Conservation (phyloP, 495 filamentous ascomycete genomes). For the Lasiosphaeria miniovina region DNA sequence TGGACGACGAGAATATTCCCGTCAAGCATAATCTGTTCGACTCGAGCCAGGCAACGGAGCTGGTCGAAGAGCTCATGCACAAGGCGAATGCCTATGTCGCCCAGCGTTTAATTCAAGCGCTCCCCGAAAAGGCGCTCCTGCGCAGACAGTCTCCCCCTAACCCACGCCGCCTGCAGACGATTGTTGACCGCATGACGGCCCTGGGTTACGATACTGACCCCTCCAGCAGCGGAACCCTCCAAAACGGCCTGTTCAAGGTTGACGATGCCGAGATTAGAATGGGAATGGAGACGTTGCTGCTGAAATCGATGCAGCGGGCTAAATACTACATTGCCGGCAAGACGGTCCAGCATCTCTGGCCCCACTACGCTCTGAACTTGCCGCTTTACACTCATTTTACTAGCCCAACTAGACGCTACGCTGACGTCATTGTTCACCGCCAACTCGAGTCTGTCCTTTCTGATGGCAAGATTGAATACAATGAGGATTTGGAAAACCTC, state of each 20-base stretch:
- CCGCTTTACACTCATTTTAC: slow-evolving; percentile 98
- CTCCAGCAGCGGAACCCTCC: slow-evolving; percentile 82
- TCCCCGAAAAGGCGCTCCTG: slow-evolving; percentile 91
- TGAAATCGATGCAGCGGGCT: slow-evolving; percentile 92
- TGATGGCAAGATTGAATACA: slow-evolving; percentile 77
- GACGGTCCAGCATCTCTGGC: slow-evolving; percentile 65
- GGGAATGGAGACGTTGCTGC: slow-evolving; percentile 93
- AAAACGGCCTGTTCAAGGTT: slow-evolving; percentile 89
- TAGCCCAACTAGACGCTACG: slow-evolving; percentile 89
- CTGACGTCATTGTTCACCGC: slow-evolving; percentile 91
- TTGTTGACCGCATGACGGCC: slow-evolving; percentile 88
- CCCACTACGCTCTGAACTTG: slow-evolving; percentile 88
- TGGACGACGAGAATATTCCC: slow-evolving; percentile 98
- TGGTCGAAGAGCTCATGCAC: slow-evolving; percentile 91
- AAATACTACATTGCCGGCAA: slow-evolving; percentile 88
- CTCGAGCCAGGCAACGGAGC: slow-evolving; percentile 80
- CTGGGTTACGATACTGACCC: slow-evolving; percentile 86
- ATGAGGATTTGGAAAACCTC: slow-evolving; percentile 81
- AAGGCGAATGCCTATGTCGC: slow-evolving; percentile 88
- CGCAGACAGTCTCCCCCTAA: slow-evolving; percentile 84
- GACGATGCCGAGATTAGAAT: slow-evolving; percentile 84
- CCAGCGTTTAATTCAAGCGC: slow-evolving; percentile 69
- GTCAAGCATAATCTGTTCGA: slow-evolving; percentile 96
- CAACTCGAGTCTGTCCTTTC: slow-evolving; percentile 88
- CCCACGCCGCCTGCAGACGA: slow-evolving; percentile 79